Base-by-base conservation (phyloP, 768 basidiomycete genomes). In the Boletus sensibilis region DNA sequence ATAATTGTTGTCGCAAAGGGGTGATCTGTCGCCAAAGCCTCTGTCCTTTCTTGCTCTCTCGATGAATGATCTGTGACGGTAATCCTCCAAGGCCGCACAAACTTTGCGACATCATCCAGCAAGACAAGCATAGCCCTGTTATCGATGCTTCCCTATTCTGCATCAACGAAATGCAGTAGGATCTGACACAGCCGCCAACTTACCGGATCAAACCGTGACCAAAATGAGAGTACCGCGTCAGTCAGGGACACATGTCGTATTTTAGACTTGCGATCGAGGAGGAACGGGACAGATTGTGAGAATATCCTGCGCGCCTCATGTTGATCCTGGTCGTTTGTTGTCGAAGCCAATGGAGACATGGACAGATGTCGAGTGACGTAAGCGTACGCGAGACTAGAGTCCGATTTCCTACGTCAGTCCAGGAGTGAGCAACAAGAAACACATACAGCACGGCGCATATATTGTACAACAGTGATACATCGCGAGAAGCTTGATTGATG, bases 381-480 rank as follows among this genome's bases (percentile, higher is more conserved):
- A 2, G 82, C 76, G 66, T 93, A 94, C 10, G 85, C 79, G 48
- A 92, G 72, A 51, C 90, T 92, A 53, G 20, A 59, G 7, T 44
- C 41, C 38, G 6, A 45, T 56, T 10, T 39, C 25, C 20, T 29
- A 21, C 11, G 25, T 46, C 31, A 54, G 53, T 40, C 40, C 8
- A 35, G 40, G 42, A 45, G 25, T 3, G 31, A 27, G 20, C 12
- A 34, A 33, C 11, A 35, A 46, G 12, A 14, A 11, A 18, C 29
- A 77, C 89, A 43, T 66, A 92, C 92, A 81, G 78, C 25, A 91
- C 70, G 9, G 84, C 83, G 38, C 79, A 79, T 29, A 90, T 72
- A 57, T 94, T 94, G 64, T 88, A 91, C 2, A 86, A 62, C 14
- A 93, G 72, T 0, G 79, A 68, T 6, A 78, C 72, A 1, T 76